Base-by-base conservation (phyloP, 169 alveolate genomes). In the Theileria orientalis region DNA sequence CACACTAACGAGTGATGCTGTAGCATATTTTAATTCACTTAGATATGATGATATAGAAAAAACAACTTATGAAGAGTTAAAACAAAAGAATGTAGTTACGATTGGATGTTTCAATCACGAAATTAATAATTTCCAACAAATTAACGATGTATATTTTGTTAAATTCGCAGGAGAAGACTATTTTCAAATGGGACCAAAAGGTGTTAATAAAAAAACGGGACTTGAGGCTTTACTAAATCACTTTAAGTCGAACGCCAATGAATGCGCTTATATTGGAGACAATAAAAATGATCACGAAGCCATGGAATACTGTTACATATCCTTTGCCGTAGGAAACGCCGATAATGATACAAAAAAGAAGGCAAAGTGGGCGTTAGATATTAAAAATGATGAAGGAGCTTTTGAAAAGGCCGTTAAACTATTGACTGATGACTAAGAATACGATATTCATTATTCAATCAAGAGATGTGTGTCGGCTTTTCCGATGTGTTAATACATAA, bases 281-380 rank as follows among this genome's bases (percentile, higher is more conserved):
- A 69, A 63, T 13, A 2, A n/a, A 3, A 76, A 76, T 37, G 86
- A 76, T 37, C 8, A 70, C 19, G 86, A 76, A 23, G 37, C 59
- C 25, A 35, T 76, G 86, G 47, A 69, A 62, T 40, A 51, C 37
- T 32, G 63, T 9, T 23, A 49, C 2, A 2, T 23, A 19, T 76
- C 86, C n/a, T 76, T 68, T 61, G 86, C 86, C 2, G 80, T 76
- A 7, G 86, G 75, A 0, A 59, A 69, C 27, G 86, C 82, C 23
- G 6, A 37, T 2, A 69, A 69, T 8, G 33, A 33, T 16, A 84
- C 33, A 8, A 76, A 68, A 32, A 30, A 25, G 0, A 11, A 29
- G 14, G 86, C 86, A 14, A 76, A 76, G 67, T 56, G 71, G 46
- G 67, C 47, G 23, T 9, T 69, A 2, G 74, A 76, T 40, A 25